Conservation (phyloP, 2,329 filamentous ascomycete species). For the Claviceps sp. region DNA sequence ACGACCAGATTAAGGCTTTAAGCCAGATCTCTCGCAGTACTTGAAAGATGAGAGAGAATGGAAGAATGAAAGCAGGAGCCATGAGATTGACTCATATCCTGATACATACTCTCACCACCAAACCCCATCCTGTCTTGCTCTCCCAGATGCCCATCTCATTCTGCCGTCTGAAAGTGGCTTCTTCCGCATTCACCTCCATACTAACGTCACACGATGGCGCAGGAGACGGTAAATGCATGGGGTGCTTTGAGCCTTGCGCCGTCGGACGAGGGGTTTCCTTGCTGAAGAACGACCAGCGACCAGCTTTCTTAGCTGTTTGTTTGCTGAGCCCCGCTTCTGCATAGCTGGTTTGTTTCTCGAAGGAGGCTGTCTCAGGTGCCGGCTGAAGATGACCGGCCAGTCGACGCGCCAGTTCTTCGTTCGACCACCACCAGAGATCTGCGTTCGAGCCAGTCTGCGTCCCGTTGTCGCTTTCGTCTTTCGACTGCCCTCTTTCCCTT, state of each 20-base stretch:
- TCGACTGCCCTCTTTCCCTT: constrained; percentile 8
- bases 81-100: neutral
- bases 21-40: too few species aligned
- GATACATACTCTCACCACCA: constrained; percentile 24
- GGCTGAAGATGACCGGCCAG: constrained; percentile 32
- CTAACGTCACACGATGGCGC: constrained; percentile 14
- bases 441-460: neutral
- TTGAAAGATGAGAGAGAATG: neutral
- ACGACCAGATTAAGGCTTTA: too few species aligned
- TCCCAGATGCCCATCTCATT: constrained; percentile 40
- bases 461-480: constrained; percentile 10
- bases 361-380: constrained; percentile 7
- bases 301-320: constrained; percentile 12
- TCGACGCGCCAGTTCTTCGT: constrained; percentile 31
- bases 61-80: neutral
- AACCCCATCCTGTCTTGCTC: constrained; percentile 33
- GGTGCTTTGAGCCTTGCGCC: neutral
- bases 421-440: constrained; percentile 30
- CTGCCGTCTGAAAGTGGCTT: constrained; percentile 36
- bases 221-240: neutral
- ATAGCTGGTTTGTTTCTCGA: constrained; percentile 18
- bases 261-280: constrained; percentile 8
- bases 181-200: constrained; percentile 30
- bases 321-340: constrained; percentile 18
- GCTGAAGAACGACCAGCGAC: constrained; percentile 21